phyloP scores from a whole-genome alignment of 2,329 filamentous ascomycete genomes.

The Scleromitrula shiraiana region DNA sequence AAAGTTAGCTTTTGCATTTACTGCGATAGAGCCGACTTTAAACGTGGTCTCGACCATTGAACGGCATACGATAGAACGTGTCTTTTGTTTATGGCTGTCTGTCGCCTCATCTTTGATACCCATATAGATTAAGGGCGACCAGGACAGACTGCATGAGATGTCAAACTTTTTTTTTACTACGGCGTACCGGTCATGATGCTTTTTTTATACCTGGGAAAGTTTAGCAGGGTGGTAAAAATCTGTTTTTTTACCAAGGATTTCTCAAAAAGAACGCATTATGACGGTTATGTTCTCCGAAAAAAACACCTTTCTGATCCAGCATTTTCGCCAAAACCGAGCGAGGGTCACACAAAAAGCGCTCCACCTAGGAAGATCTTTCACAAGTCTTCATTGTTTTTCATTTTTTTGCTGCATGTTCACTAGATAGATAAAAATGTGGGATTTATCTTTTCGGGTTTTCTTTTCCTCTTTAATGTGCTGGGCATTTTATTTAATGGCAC shows the following conservation, averaged over 20 bases:
- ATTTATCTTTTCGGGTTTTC: constrained; percentile 19
- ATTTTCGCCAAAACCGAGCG: no score
- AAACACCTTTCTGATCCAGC: constrained; percentile 17
- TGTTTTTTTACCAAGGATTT: constrained; percentile 15
- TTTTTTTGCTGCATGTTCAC: constrained; percentile 15
- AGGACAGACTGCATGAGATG: constrained; percentile 27
- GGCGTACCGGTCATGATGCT: constrained; percentile 29
- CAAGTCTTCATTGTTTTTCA: constrained; percentile 18
- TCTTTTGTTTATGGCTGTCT: constrained; percentile 29
- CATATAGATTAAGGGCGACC: constrained; percentile 29
- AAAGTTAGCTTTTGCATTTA: constrained; percentile 22
- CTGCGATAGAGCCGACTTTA: constrained; percentile 21
- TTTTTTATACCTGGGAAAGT: constrained; percentile 23
- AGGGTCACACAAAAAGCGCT: constrained; percentile 11
- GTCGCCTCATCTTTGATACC: constrained; percentile 28
- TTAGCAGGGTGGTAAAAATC: neutral
- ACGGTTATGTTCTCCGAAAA: constrained; percentile 28
- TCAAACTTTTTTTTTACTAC: constrained; percentile 20
- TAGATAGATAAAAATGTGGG: constrained; percentile 27
- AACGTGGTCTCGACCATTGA: constrained; percentile 26
- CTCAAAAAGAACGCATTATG: constrained; percentile 30
- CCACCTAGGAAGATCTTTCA: constrained; percentile 26
- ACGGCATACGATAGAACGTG: constrained; percentile 33
- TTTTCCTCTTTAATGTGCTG: constrained; percentile 13
- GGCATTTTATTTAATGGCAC: constrained; percentile 5